A percentile compares a stretch with the other conserved stretches of the same genome.
phyloP scores from a whole-genome alignment of 2,329 filamentous ascomycete genomes.

The Exserohilum rostratum region DNA sequence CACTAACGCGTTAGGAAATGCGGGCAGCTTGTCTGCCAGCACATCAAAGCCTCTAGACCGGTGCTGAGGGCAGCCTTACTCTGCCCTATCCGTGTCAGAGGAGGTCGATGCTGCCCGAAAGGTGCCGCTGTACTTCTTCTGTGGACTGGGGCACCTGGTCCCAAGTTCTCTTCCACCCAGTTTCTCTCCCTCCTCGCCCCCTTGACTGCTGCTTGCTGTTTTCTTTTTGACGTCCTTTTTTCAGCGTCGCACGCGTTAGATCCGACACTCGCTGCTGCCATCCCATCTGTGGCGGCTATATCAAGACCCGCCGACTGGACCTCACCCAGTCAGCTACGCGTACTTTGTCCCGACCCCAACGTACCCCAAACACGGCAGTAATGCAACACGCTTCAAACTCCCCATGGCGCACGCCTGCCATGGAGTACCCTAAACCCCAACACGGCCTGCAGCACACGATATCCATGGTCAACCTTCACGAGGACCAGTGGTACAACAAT shows the following conservation, averaged over 20 bases:
- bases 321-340: constrained; percentile 30
- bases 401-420: constrained; percentile 42
- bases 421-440: constrained; percentile 43
- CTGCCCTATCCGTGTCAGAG: constrained; percentile 31
- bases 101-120: constrained; percentile 25
- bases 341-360: constrained; percentile 29
- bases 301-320: constrained; percentile 22
- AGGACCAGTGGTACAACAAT: constrained; percentile 45
- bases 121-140: constrained; percentile 43
- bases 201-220: constrained; percentile 36
- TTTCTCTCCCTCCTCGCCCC: constrained; percentile 32
- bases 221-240: constrained; percentile 33
- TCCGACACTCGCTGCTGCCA: constrained; percentile 11
- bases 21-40: constrained; percentile 47
- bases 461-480: constrained; percentile 50
- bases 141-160: constrained; percentile 36
- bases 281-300: constrained; percentile 21
- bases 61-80: constrained; percentile 38
- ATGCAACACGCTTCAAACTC: constrained; percentile 47
- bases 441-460: constrained; percentile 47
- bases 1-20: constrained; percentile 47
- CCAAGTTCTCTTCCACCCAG: constrained; percentile 32
- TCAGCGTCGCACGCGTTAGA: constrained; percentile 23
- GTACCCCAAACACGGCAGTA: constrained; percentile 21
- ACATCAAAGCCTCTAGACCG: constrained; percentile 46